phyloP scores from a whole-genome alignment of 2,329 filamentous ascomycete species.

The Xylaria multiplex region DNA sequence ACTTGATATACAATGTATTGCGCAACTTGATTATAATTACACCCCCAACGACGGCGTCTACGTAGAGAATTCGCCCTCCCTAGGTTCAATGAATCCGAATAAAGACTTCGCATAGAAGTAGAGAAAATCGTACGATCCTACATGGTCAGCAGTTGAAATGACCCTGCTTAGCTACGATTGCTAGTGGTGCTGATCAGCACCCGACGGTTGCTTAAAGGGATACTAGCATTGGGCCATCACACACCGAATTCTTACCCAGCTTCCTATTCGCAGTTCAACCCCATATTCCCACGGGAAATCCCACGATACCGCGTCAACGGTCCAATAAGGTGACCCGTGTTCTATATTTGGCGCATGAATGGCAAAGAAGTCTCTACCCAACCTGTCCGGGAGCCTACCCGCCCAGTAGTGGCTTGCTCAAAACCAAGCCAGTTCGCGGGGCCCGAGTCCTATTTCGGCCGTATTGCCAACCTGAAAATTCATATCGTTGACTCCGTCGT shows the following conservation, averaged over 20 bases:
- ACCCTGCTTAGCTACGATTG: constrained; percentile 2
- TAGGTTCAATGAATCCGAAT: not conserved
- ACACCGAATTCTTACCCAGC: constrained; percentile 27
- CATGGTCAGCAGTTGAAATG: not conserved
- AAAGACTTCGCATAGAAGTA: not conserved
- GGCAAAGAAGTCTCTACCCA: not conserved
- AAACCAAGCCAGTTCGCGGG: constrained; percentile 12
- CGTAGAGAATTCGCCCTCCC: constrained; percentile 14
- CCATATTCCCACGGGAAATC: not conserved
- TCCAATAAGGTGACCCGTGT: constrained; percentile 1
- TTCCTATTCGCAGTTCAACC: constrained; percentile 16
- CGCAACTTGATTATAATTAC: not conserved
- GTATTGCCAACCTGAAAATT: constrained; percentile 2
- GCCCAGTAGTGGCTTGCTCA: constrained; percentile 21
- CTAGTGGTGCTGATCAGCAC: constrained; percentile 18
- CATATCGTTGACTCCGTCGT: not conserved
- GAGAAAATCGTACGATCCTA: constrained; percentile 6
- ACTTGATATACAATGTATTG: not conserved
- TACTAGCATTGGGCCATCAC: constrained; percentile 23
- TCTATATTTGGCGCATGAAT: constrained; percentile 16
- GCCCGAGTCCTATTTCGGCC: constrained; percentile 12
- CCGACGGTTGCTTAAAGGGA: constrained; percentile 1
- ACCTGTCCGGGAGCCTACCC: constrained; percentile 10
- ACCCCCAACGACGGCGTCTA: not conserved
- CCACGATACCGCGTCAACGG: not conserved